Percentiles rank a stretch among this genome's conserved stretches.
Evolutionary conservation across 78 protist species (phyloP).

Genomic region (Emiliania huxleyi): DNA sequence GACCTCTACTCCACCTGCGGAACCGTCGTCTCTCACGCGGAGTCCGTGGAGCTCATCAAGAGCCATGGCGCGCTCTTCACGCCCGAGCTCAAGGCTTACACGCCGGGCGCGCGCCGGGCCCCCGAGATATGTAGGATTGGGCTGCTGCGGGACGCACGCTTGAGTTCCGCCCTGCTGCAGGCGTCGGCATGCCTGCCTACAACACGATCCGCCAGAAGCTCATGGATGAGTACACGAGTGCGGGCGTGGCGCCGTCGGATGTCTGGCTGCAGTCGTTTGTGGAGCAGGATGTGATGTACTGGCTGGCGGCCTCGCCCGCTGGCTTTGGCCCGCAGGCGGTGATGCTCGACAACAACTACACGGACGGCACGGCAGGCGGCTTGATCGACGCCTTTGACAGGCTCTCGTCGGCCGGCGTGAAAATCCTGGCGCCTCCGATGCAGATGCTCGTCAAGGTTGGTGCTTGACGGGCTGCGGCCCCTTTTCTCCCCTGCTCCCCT

Average conservation of each 20-base stretch:
- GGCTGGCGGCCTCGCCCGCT: not conserved
- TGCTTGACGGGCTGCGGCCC: no score
- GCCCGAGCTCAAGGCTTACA: slow-evolving; percentile 27
- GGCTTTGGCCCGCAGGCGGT: not conserved
- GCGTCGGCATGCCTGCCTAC: not conserved
- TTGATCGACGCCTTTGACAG: no score
- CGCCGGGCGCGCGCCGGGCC: not conserved
- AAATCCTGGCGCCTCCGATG: slow-evolving; percentile 7
- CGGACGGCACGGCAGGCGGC: not conserved
- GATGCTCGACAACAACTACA: not conserved
- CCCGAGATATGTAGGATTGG: no score
- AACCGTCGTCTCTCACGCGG: not conserved
- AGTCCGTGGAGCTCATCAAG: not conserved
- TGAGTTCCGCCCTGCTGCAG: no score
- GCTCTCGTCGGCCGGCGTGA: slow-evolving; percentile 3
- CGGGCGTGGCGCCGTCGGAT: not conserved
- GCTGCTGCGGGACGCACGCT: no score
- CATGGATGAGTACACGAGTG: not conserved
- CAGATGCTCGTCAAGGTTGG: not conserved
- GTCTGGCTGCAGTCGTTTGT: slow-evolving; percentile 1
- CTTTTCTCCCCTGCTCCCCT: no score
- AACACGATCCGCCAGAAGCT: not conserved
- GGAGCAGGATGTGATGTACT: not conserved
- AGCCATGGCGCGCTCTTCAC: not conserved
- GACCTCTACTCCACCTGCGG: not conserved